These are phyloP conservation scores for Cladophialophora chaetospira DNA, from an alignment of 2,329 filamentous ascomycete species.

Conservation along the genomic window DNA sequence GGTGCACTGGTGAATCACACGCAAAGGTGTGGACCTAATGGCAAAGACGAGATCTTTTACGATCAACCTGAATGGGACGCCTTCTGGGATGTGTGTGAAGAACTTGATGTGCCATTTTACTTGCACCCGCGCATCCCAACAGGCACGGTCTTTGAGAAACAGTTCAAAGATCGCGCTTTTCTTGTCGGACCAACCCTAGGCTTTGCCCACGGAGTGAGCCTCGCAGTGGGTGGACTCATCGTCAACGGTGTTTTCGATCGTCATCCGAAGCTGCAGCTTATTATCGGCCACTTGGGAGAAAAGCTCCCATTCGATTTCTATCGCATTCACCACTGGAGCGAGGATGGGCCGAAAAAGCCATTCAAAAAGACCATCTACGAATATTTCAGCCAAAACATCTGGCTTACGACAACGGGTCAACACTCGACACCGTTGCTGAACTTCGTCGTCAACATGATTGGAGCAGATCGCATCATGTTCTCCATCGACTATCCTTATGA, in stretches of 20 bases:
- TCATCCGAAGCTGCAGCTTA: conserved; percentile 50
- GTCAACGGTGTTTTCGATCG: conserved; percentile 55
- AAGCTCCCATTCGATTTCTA: conserved; percentile 55
- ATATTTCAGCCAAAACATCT: conserved; percentile 9
- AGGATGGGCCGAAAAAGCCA: background rate
- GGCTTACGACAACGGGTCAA: conserved; percentile 6
- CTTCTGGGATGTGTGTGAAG: conserved; percentile 61
- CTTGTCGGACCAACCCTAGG: no score
- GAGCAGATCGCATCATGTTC: conserved; percentile 4
- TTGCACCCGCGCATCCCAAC: conserved; percentile 61
- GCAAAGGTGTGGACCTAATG: conserved; percentile 59
- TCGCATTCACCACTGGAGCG: conserved; percentile 49
- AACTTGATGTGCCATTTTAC: conserved; percentile 66
- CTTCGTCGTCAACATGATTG: background rate
- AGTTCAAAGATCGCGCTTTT: conserved; percentile 62
- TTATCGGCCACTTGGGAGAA: conserved; percentile 55
- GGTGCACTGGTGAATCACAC: conserved; percentile 64
- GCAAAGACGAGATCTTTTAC: conserved; percentile 66
- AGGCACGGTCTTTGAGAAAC: no score
- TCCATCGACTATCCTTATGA: conserved; percentile 39
- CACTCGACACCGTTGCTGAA: background rate
- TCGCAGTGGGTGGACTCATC: no score
- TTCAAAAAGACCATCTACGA: conserved; percentile 4
- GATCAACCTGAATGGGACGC: conserved; percentile 7
- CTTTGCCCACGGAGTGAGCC: no score